Evolutionary conservation across 2,329 filamentous ascomycete genomes (phyloP), one percentile per base, ranked within the genome.

Genomic region (Fusarium torreyae): DNA sequence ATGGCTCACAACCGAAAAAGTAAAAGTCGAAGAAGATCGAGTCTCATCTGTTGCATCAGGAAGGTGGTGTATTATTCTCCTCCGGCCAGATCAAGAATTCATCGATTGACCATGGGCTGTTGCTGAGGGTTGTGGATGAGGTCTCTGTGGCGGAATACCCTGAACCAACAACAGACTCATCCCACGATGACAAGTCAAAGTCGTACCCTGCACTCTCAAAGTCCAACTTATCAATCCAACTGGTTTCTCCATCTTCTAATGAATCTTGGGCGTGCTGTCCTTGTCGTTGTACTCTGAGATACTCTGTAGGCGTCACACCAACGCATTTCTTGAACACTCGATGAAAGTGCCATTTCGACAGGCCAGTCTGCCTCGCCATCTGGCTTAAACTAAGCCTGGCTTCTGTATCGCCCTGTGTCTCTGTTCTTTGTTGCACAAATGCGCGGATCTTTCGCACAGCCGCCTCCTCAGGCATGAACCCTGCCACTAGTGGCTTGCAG

Each of bases 271-370:
- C 22, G 3, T 36, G 20, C 20, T 65, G 51, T 26, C 55, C 55
- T 38, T 52, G 54, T 33, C 63, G 69, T 50, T 74, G 67, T 42
- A 63, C 45, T 39, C 73, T 68, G 50, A 79, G 48, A 50, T 77
- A 82, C 67, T 78, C 78, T 9, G 65, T 69, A 14, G 81, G 81
- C 43, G 87, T 88, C 42, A 84, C 59, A 9, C 87, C 86, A 17
- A 82, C 83, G 43, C 81, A 82, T 71, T 83, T 83, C 76, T 87
- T 89, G 72, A 89, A 89, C 6, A 87, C 81, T 24, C 87, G 83
- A 70, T 88, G 86, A 51, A 89, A 87, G 72, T 89, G 87, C 76
- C 87, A 84, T 53, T 86, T 85, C 11, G 86, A 87, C 38, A 89
- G 75, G 0, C 84, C 84, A 7, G 84, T 84, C 71, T 81, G 80